Evolutionary conservation across 108 stramenopile species (phyloP).

Genomic region (Cyclostephanos invisitatus): DNA sequence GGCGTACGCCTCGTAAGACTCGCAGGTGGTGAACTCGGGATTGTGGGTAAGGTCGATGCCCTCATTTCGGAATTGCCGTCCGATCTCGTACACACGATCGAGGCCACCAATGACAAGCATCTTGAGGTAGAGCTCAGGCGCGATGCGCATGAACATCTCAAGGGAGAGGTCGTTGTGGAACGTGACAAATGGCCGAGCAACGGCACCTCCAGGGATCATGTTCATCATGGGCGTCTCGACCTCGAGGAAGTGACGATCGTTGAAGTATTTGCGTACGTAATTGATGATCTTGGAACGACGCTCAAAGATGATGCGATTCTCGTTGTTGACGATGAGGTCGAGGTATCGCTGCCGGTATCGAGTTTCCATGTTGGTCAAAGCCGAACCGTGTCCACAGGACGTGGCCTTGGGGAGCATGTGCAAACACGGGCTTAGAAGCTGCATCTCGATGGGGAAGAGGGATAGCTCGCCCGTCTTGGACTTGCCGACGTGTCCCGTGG

Average conservation of each 20-base stretch:
- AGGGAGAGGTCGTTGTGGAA: conserved; percentile 97
- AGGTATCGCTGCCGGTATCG: conserved; percentile 98
- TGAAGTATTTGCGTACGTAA: conserved; percentile 91
- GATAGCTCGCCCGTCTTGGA: conserved; percentile 97
- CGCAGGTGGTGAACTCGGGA: conserved; percentile 99
- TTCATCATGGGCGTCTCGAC: conserved; percentile 99
- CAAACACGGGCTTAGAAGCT: conserved; percentile 94
- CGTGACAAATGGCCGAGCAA: conserved; percentile 97
- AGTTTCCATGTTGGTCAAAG: conserved; percentile 94
- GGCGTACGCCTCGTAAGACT: conserved; percentile 99
- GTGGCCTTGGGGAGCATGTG: conserved; percentile 97
- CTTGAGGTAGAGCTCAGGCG: conserved; percentile 98
- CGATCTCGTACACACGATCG: conserved; percentile 99
- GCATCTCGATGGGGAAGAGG: conserved; percentile 86
- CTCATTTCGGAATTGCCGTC: conserved; percentile 99
- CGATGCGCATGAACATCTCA: conserved; percentile 94
- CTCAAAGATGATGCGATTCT: conserved; percentile 84
- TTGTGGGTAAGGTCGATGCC: conserved; percentile 99
- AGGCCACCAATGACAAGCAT: conserved; percentile 97
- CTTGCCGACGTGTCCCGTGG: conserved; percentile 90
- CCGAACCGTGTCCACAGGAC: conserved; percentile 66
- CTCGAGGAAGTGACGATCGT: conserved; percentile 95
- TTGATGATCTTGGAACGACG: conserved; percentile 93
- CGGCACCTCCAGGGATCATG: conserved; percentile 99
- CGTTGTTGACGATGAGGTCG: conserved; percentile 96